Evolutionary conservation across 345 rosid genomes (phyloP), one percentile per base, ranked within the genome.

Genomic region (Linum usitatissimum): DNA sequence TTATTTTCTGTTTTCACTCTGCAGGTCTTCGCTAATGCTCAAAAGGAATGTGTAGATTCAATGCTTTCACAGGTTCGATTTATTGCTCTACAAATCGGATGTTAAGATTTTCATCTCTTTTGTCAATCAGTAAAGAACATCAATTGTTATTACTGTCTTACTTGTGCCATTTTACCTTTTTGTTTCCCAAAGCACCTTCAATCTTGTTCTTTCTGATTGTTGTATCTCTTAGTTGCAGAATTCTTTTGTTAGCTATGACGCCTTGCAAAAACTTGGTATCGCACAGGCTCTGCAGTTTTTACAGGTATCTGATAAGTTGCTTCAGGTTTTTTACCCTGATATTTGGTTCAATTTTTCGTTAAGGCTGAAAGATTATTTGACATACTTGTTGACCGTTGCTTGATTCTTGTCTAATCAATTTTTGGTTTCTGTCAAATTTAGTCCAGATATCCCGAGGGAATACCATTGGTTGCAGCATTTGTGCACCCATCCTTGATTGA

Each of bases 371-470:
- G 57, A 55, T 68, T 31, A 20, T n/a, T 60, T 34, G 61, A 67
- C 49, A 64, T 55, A 65, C 48, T 61, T 57, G 31, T 31, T 72
- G 6, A 31, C 36, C 36, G 6, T 40, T 73, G 64, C 73, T 75
- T 79, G 62, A 85, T 76, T 69, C n/a, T n/a, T n/a, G n/a, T n/a
- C n/a, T n/a, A n/a, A n/a, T n/a, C n/a, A 68, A 63, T 69, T 57
- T 30, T 10, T 31, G 42, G 6, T 59, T 72, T 53, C 63, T 64
- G 68, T 71, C 74, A 66, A 74, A 68, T 89, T 71, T 87, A 92
- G 99, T 87, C 94, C 78, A 89, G 99, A 68, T 92, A 83, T 84
- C 86, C 97, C 73, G 94, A 89, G 74, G 97, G 97, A 60, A 80
- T 70, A 62, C 86, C 93, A 40, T 73, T 89, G 66, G 75, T 59